These are phyloP conservation scores for Mrakia hoshinonis DNA, from an alignment of 768 basidiomycete species.

Conservation along the genomic window DNA sequence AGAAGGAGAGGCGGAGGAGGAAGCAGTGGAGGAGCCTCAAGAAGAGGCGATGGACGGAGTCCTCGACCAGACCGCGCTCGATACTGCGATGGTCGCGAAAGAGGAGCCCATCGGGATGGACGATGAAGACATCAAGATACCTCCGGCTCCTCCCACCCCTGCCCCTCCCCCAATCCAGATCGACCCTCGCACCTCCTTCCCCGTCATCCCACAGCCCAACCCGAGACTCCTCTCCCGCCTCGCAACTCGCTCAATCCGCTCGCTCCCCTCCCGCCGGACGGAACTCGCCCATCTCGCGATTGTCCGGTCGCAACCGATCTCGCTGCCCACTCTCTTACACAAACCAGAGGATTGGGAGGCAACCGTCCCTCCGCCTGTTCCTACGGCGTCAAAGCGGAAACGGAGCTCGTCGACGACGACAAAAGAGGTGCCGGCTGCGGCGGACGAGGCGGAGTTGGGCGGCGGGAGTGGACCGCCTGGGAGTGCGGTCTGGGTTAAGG, in stretches of 20 bases:
- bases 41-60: background rate
- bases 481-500: background rate
- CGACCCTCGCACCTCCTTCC: background rate
- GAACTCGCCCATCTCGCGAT: background rate
- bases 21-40: background rate
- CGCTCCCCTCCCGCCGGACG: background rate
- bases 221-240: background rate
- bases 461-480: background rate
- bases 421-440: background rate
- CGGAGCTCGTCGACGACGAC: background rate
- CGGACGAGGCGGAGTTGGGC: background rate
- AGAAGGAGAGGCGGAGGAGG: background rate
- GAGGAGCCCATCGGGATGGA: background rate
- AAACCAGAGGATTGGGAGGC: background rate
- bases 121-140: background rate
- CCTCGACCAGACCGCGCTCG: background rate
- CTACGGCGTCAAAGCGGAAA: background rate
- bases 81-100: background rate
- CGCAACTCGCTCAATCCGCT: background rate
- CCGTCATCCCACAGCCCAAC: background rate
- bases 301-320: background rate
- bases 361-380: background rate
- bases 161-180: background rate
- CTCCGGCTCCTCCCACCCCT: background rate
- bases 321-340: conserved; percentile 1